Evolutionary conservation across 805 yeast species (phyloP), one percentile per base, ranked within the genome.

Genomic region (Debaryomyces prosopidis): DNA sequence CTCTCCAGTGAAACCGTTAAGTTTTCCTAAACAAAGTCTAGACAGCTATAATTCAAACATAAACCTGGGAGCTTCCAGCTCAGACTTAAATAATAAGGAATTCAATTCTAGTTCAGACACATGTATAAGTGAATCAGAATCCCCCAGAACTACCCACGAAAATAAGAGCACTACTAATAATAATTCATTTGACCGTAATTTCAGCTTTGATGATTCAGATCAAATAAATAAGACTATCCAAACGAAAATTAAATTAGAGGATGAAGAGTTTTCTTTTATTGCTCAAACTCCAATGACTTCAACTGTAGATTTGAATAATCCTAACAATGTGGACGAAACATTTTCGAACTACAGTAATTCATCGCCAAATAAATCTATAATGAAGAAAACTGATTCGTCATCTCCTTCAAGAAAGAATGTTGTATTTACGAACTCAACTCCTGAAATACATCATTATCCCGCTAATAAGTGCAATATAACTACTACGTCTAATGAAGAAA

Each of bases 41-140:
- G 43, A 44, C 39, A 37, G 40, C 6, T 5, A 26, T 30, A 30
- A 30, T 30, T 30, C 16, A 30, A 14, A 30, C 6, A 5, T 30
- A 30, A 30, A 30, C 6, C 12, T 10, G 14, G 27, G 19, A 20
- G 32, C 10, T 11, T 14, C 18, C 39, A 18, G 28, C 39, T 28
- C 48, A 46, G 23, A 30, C 11, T n/a, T 14, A 14, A 30, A 30
- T 14, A 20, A 38, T 33, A 60, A 58, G 39, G 75, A 69, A 38
- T 63, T 62, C 44, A 68, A 65, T 49, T 71, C 76, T 5, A 62
- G 70, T 42, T 66, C 75, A 3, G 77, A 72, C 42, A 72, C 77
- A 7, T 71, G 60, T 38, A 68, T 67, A 15, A 68, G 73, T 48
- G 73, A 70, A 19, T 36, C 33, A n/a, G 50, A 40, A 17, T 40